Percentiles rank a stretch among this genome's conserved stretches.
Evolutionary conservation across 176 grass and related monocot species (phyloP).

Genomic region (Cenchrus americanus): DNA sequence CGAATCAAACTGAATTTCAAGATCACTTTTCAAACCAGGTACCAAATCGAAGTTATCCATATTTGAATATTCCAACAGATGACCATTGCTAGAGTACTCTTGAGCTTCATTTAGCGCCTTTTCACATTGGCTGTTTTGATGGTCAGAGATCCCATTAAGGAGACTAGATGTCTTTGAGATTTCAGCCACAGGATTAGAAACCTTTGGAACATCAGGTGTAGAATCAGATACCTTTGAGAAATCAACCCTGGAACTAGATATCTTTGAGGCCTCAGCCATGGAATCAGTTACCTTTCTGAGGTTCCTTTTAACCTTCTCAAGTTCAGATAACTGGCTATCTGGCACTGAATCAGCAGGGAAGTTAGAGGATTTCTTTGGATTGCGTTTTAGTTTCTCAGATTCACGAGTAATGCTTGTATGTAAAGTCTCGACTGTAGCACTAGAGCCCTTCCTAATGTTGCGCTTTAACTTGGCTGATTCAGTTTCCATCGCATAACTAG

Average conservation of each 20-base stretch:
- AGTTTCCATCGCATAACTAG: constrained; percentile 76
- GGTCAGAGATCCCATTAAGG: constrained; percentile 42
- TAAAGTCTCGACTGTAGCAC: constrained; percentile 37
- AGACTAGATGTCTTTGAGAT: constrained; percentile 52
- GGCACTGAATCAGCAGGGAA: constrained; percentile 56
- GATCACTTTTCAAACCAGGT: constrained; percentile 57
- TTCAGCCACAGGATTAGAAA: constrained; percentile 57
- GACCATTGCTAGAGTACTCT: constrained; percentile 31
- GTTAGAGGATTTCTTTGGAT: constrained; percentile 51
- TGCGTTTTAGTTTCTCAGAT: constrained; percentile 69
- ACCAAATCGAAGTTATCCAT: constrained; percentile 36
- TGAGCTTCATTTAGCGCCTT: constrained; percentile 43
- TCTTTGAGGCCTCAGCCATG: constrained; percentile 67
- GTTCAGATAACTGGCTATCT: constrained; percentile 77
- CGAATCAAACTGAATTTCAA: constrained; percentile 36
- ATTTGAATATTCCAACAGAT: constrained; percentile 47
- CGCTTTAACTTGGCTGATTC: constrained; percentile 87
- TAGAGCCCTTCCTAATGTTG: constrained; percentile 49
- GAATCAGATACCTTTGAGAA: constrained; percentile 61
- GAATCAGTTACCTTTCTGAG: constrained; percentile 85
- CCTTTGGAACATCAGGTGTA: constrained; percentile 42
- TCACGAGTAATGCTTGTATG: constrained; percentile 52
- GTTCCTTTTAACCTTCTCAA: constrained; percentile 91
- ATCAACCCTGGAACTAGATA: constrained; percentile 69
- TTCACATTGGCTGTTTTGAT: constrained; percentile 46